Conservation (phyloP, 805 yeast species). For the Candida koratica region DNA sequence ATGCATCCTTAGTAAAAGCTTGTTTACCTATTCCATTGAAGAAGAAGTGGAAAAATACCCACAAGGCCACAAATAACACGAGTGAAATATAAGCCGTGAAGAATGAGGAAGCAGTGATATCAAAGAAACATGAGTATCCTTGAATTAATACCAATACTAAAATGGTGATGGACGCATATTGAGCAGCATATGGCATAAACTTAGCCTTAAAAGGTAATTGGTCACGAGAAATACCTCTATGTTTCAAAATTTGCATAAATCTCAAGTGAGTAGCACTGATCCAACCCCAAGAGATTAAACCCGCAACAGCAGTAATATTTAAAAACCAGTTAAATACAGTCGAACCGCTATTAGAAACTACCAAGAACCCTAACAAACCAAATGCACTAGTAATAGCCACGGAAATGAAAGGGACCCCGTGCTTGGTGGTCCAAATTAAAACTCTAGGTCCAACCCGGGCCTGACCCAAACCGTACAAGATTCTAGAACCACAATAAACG, state of each 20-base stretch:
- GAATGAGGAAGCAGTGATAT: conserved; percentile 52
- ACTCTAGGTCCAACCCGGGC: conserved; percentile 54
- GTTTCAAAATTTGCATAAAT: conserved; percentile 61
- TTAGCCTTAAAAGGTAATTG: conserved; percentile 70
- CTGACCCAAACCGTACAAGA: conserved; percentile 61
- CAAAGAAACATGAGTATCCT: conserved; percentile 64
- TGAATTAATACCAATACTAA: conserved; percentile 61
- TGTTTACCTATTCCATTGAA: conserved; percentile 39
- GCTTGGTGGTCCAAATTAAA: conserved; percentile 45
- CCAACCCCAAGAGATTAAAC: conserved; percentile 69
- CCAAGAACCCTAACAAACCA: conserved; percentile 64
- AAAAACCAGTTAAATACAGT: conserved; percentile 69
- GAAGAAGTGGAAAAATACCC: conserved; percentile 51
- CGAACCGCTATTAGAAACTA: conserved; percentile 47
- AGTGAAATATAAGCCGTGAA: conserved; percentile 71
- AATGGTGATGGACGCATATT: conserved; percentile 55
- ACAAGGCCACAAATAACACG: conserved; percentile 52
- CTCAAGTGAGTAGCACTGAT: conserved; percentile 63
- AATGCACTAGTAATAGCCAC: conserved; percentile 56
- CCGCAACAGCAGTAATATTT: conserved; percentile 74
- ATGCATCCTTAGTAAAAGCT: conserved; percentile 33
- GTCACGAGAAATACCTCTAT: conserved; percentile 63
- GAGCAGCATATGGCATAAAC: conserved; percentile 66
- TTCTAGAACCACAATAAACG: conserved; percentile 67
- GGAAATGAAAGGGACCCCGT: conserved; percentile 60